Evolutionary conservation across 805 yeast genomes (phyloP), one percentile per base, ranked within the genome.

Genomic region (Kodamaea laetipori): DNA sequence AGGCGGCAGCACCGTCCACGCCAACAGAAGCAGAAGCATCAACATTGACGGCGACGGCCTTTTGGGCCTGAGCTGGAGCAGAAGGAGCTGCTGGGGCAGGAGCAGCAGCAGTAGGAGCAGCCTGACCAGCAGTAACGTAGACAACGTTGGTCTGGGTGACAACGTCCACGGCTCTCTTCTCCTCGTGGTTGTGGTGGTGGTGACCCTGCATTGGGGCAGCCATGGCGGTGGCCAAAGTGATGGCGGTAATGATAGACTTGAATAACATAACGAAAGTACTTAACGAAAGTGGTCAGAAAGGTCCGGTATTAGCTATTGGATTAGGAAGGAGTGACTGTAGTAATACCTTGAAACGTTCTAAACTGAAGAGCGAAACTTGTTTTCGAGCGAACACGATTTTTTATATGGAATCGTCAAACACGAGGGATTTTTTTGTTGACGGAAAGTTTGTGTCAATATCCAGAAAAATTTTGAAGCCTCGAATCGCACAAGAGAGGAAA

Each of bases 131-230:
- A 17, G 78, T 74, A 42, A 78, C 81, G 45, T 73, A 63, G 37
- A 74, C 76, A 45, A 78, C 71, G 54, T 63, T 58, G 53, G 78
- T 72, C 52, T 74, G 71, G 49, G 76, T 72, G 49, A 73, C 77
- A 46, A 68, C 71, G 44, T 72, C 78, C 43, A 69, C 71, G 55
- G 70, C 81, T 71, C 82, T 80, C 59, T 75, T 80, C 60, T 79
- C 80, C 50, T 65, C 64, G 66, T 84, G 89, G 51, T 72, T 77
- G 54, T 78, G 84, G 48, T 65, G 64, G 48, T 46, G 43, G 43
- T 49, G 45, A 12, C 43, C 41, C 45, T 70, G 74, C 43, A 78
- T 67, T 46, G 89, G 88, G 43, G 77, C 79, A 49, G 87, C 84
- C 31, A 74, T 47, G 39, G 76, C 73, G 41, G 77, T 61, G 54